These are phyloP conservation scores for Notholithocarpus densiflorus DNA, from an alignment of 306 rosid genomes.

Conservation along the genomic window DNA sequence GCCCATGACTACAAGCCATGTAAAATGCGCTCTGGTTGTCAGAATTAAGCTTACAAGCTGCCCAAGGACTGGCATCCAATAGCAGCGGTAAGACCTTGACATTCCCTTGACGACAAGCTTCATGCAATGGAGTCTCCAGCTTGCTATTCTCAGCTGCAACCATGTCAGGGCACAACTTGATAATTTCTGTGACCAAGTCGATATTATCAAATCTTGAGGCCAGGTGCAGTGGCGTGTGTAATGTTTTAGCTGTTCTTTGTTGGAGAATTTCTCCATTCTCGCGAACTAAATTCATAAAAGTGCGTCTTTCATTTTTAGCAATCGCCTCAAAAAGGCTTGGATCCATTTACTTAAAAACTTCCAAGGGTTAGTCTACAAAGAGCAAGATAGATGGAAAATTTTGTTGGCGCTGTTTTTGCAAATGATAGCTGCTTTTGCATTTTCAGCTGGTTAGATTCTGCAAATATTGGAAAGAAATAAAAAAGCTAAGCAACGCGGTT, in stretches of 20 bases:
- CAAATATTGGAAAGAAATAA: not conserved
- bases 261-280: constrained; percentile 37
- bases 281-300: constrained; percentile 33
- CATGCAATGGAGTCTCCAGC: constrained; percentile 61
- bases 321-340: constrained; percentile 37
- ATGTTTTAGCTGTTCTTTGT: constrained; percentile 41
- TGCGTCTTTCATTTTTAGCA: constrained; percentile 23
- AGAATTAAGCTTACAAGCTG: constrained; percentile 41
- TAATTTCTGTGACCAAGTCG: constrained; percentile 46
- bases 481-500: not conserved
- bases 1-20: constrained; percentile 56
- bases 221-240: constrained; percentile 55
- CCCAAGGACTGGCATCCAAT: constrained; percentile 36
- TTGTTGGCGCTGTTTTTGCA: no score
- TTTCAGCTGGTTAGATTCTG: not conserved
- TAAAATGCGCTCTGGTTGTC: constrained; percentile 33
- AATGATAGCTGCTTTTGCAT: not conserved
- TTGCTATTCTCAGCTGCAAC: constrained; percentile 48
- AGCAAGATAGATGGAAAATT: not conserved
- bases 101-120: constrained; percentile 53
- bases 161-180: constrained; percentile 54
- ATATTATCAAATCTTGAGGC: constrained; percentile 51
- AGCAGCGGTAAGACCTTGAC: constrained; percentile 37
- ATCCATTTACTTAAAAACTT: constrained; percentile 35
- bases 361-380: not conserved